phyloP scores from a whole-genome alignment of 768 basidiomycete species.

The Boletus reticulatus region DNA sequence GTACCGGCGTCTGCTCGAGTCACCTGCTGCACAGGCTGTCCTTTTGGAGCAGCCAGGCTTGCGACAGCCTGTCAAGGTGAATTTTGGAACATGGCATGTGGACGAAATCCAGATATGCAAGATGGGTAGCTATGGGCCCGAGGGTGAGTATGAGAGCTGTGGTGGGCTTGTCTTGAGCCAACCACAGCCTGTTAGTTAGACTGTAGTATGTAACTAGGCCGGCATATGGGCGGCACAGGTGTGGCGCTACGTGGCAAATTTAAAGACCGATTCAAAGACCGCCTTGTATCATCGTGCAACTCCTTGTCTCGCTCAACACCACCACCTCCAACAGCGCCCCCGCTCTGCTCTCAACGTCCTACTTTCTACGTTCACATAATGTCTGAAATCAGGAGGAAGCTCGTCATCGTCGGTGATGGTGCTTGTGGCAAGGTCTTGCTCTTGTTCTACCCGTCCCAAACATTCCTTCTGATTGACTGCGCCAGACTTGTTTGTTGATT shows the following conservation, averaged over 20 bases:
- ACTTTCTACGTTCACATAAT: constrained; percentile 49
- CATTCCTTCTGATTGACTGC: constrained; percentile 20
- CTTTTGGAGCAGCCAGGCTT: constrained; percentile 1
- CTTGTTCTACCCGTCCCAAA: neutral
- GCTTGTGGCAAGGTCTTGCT: constrained; percentile 84
- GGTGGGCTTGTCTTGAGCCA: constrained; percentile 15
- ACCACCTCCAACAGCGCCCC: constrained; percentile 37
- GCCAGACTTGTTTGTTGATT: constrained; percentile 87
- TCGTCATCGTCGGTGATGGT: constrained; percentile 99
- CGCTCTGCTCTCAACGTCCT: constrained; percentile 28
- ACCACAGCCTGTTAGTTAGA: neutral
- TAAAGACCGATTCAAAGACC: constrained; percentile 35
- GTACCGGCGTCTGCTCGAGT: constrained; percentile 35
- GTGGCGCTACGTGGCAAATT: constrained; percentile 29
- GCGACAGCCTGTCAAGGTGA: constrained; percentile 32
- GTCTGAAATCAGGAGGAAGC: constrained; percentile 98
- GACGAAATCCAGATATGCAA: constrained; percentile 62
- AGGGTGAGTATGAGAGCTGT: constrained; percentile 60
- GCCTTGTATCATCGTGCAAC: constrained; percentile 37
- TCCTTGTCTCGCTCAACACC: constrained; percentile 39
- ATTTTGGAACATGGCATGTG: constrained; percentile 55
- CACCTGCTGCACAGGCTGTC: constrained; percentile 16
- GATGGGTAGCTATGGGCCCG: constrained; percentile 65
- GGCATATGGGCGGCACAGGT: constrained; percentile 28
- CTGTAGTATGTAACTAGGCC: constrained; percentile 5